A percentile compares a stretch with the other conserved stretches of the same genome.
Conservation (phyloP, 495 filamentous ascomycete genomes). For the Penicillium chermesinum region DNA sequence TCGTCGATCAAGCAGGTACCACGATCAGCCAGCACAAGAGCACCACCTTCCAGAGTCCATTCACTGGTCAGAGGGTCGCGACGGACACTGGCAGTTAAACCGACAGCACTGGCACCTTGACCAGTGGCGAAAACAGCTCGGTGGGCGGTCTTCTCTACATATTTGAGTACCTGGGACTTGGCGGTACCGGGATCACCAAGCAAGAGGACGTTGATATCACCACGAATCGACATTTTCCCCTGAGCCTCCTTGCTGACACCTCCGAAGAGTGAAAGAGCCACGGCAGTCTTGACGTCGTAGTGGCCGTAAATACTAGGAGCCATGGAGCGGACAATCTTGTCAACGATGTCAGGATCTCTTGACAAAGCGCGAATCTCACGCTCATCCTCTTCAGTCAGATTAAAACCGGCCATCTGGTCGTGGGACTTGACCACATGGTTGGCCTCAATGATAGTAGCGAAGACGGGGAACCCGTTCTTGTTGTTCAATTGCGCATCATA, state of each 20-base stretch:
- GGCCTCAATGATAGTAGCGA: conserved; percentile 94
- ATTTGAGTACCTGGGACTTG: conserved; percentile 97
- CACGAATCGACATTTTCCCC: conserved; percentile 85
- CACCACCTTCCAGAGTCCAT: conserved; percentile 98
- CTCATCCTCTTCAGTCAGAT: conserved; percentile 92
- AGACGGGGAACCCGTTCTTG: conserved; percentile 98
- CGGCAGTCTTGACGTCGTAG: conserved; percentile 93
- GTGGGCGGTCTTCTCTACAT: conserved; percentile 95
- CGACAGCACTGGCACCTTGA: conserved; percentile 94
- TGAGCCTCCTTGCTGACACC: conserved; percentile 87
- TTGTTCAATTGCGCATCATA: conserved; percentile 97
- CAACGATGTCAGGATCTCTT: conserved; percentile 84
- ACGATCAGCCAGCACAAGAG: conserved; percentile 89
- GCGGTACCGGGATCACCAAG: conserved; percentile 98
- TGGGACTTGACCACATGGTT: conserved; percentile 97
- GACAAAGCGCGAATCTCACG: conserved; percentile 82
- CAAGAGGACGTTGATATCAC: conserved; percentile 96
- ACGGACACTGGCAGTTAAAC: conserved; percentile 95
- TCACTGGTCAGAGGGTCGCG: conserved; percentile 93
- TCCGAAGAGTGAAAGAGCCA: conserved; percentile 90
- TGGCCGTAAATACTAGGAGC: conserved; percentile 98
- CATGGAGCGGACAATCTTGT: conserved; percentile 91
- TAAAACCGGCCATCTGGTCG: conserved; percentile 96
- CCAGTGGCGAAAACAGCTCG: conserved; percentile 97
- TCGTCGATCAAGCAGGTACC: conserved; percentile 98